A percentile compares a stretch with the other conserved stretches of the same genome.
Evolutionary conservation across 1,284 basidiomycete genomes (phyloP).

Genomic region (Ceratobasidium sp.): DNA sequence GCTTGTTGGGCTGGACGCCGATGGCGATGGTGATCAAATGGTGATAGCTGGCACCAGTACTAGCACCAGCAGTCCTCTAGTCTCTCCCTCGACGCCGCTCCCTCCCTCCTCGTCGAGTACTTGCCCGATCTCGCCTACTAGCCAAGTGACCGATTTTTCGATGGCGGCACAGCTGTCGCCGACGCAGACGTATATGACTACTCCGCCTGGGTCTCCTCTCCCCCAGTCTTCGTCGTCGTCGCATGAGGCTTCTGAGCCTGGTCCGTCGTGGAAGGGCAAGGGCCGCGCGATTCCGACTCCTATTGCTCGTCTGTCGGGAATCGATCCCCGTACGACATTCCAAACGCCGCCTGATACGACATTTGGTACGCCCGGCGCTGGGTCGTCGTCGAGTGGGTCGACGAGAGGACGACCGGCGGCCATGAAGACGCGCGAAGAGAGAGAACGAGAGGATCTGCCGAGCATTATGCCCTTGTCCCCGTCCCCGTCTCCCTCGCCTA

Average conservation of each 20-base stretch:
- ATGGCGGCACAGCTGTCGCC: background rate
- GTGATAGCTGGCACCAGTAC: too few relatives aligned
- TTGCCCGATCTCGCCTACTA: background rate
- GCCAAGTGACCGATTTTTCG: background rate
- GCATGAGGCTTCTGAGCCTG: background rate
- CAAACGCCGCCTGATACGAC: conserved; percentile 26
- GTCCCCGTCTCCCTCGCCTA: background rate
- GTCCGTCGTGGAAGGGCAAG: conserved; percentile 11
- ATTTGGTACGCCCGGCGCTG: conserved; percentile 8
- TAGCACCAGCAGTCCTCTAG: too few relatives aligned
- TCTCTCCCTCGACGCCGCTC: too few relatives aligned
- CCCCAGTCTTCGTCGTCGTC: background rate
- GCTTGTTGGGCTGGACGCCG: too few relatives aligned
- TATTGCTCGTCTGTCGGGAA: background rate
- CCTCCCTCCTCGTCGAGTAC: too few relatives aligned
- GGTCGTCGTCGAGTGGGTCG: background rate
- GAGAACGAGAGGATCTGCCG: conserved; percentile 7
- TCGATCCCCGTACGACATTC: conserved; percentile 3
- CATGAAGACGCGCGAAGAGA: background rate
- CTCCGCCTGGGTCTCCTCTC: conserved; percentile 8
- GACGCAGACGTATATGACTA: conserved; percentile 17
- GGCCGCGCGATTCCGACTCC: conserved; percentile 27
- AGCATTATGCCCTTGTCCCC: conserved; percentile 15
- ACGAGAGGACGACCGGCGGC: background rate
- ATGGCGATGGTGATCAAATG: too few relatives aligned